These are phyloP conservation scores for Medakamo hakoo DNA, from an alignment of 139 green algal genomes.

Conservation along the genomic window DNA sequence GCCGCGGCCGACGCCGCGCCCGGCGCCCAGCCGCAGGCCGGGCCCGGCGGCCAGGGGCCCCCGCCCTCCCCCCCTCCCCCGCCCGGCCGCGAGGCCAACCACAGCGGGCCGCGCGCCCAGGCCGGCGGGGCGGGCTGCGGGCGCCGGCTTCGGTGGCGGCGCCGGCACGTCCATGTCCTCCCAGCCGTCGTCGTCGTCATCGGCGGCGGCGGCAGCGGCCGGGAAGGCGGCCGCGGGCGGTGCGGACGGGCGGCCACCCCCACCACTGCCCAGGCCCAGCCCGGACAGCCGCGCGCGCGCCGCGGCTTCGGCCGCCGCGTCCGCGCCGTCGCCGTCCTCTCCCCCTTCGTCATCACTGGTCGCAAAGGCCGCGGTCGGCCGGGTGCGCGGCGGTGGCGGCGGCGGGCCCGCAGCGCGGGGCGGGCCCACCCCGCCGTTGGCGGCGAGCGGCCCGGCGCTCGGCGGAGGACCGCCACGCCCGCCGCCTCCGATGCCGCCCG, in stretches of 20 bases:
- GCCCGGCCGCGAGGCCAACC: no score
- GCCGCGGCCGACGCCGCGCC: no score
- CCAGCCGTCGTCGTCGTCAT: constrained; percentile 18
- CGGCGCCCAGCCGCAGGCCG: no score
- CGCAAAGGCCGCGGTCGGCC: neutral
- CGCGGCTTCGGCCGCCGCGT: neutral
- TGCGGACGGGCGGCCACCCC: neutral
- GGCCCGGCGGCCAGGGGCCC: no score
- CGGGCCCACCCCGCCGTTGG: neutral
- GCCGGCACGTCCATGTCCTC: constrained; percentile 16
- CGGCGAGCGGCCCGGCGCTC: no score
- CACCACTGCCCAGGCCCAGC: neutral
- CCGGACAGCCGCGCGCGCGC: neutral
- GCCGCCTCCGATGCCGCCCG: neutral
- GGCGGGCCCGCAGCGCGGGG: neutral
- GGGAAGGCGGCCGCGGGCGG: neutral
- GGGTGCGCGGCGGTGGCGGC: neutral
- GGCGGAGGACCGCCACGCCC: no score
- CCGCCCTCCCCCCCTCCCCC: neutral
- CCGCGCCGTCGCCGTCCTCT: neutral
- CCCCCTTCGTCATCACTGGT: neutral
- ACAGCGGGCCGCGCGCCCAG: constrained; percentile 1
- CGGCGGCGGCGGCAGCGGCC: neutral
- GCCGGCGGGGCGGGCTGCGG: neutral
- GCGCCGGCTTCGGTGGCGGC: neutral